Base-by-base conservation (phyloP, 2,329 filamentous ascomycete genomes). In the Grosmannia serpens region DNA sequence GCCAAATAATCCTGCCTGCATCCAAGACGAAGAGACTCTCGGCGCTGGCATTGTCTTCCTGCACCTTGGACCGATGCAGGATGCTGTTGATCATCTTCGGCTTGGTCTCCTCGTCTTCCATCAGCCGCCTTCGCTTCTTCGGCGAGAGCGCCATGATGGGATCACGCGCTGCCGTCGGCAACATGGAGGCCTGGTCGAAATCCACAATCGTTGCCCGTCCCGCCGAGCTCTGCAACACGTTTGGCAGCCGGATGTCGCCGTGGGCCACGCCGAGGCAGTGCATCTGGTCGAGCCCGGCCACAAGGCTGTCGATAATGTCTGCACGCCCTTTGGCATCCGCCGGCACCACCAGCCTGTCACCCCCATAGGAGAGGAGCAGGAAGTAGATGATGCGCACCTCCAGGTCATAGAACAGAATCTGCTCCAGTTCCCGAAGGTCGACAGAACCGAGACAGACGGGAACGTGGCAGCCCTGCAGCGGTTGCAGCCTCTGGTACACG, bases 381-480 rank as follows among this genome's bases (percentile, higher is more conserved):
- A 63, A 57, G 38, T 55, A 26, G 20, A 58, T 49, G 29, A 59
- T 58, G 41, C 55, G 58, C 44, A 63, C 60, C 24, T 58, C 58
- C 27, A 60, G 24, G 44, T 56, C 35, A 46, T 58, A 63, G 17
- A 54, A 63, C 9, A 47, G 38, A 3, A 57, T 41, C 46, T 59
- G 62, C n/a, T 11, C 44, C 8, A 62, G 44, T 10, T n/a, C 33
- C 9, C 33, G 35, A 2, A 63, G 55, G 50, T 60, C 57, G 2
- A 63, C 56, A 4, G 55, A 31, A 46, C 60, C 62, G 15, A 63
- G 53, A 20, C 51, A 61, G 7, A 62, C 61, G 1, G 59, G 59
- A 17, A 62, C 38, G 54, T 58, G 38, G 58, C 35, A 6, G 6
- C 47, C 47, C 17, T 50, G 26, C 7, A 50, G 10, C 24, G 47